Evolutionary conservation across 345 rosid species (phyloP), one percentile per base, ranked within the genome.

Genomic region (Syzygium jambos): DNA sequence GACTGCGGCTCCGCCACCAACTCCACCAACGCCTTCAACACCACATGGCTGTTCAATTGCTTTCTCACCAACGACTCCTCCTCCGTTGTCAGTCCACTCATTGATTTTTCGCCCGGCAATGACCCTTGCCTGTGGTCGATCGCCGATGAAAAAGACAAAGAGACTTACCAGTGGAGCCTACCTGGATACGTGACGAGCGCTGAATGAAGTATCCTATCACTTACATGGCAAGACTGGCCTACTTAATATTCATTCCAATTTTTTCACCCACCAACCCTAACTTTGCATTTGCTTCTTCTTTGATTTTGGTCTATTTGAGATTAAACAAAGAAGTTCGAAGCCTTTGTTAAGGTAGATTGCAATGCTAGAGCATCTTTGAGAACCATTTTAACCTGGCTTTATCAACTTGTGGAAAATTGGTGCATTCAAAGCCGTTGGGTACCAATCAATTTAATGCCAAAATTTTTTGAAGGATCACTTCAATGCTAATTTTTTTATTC

Each of bases 231-330:
- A 43, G 46, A 43, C 46, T 43, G 46, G 7, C 46, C 46, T 43
- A 43, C 46, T 43, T 43, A 43, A 43, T 1, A 4, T 1, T 9
- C 23, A 68, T 1, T 30, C 12, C 1, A 2, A 2, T 1, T 21
- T 17, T 3, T 17, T 68, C 7, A 21, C 46, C 80, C 17, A 68
- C 46, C 25, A 68, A 9, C 78, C 23, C 12, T 68, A 16, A 65
- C 41, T 65, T 65, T 5, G 78, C 78, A 9, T 9, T 65, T 2
- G 22, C 43, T 8, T 16, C 43, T 27, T 59, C 68, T 57, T 57
- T 10, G 34, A n/a, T n/a, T 34, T 61, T 2, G 23, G 11, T 65
- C 12, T 30, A 30, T 56, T 56, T 23, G n/a, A 56, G 11, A 8
- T 56, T 56, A 21, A 56, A 17, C 22, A 16, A 9, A 22, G 61